A percentile compares a stretch with the other conserved stretches of the same genome.
phyloP scores from a whole-genome alignment of 495 filamentous ascomycete genomes.

The Trichoderma asperelloides region DNA sequence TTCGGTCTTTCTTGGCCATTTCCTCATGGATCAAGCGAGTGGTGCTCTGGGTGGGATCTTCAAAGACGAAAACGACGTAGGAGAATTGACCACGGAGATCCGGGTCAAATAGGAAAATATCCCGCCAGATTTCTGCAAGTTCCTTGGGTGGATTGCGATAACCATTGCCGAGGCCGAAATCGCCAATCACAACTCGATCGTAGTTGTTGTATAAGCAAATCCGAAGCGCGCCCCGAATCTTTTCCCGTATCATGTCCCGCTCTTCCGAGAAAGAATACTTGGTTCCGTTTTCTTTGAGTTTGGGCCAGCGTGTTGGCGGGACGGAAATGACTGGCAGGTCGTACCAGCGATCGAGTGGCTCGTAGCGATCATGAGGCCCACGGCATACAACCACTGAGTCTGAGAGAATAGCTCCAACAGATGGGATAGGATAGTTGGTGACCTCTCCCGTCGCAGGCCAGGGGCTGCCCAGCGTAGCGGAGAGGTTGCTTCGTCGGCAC shows the following conservation, averaged over 20 bases:
- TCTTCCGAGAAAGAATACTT: conserved; percentile 62
- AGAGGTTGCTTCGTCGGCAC: conserved; percentile 61
- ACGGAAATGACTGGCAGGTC: conserved; percentile 61
- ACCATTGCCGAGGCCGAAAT: conserved; percentile 61
- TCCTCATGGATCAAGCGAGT: conserved; percentile 37
- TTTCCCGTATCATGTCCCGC: conserved; percentile 59
- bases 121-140: conserved; percentile 60
- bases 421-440: conserved; percentile 60
- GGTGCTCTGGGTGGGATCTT: conserved; percentile 37
- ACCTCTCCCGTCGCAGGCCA: conserved; percentile 27
- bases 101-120: conserved; percentile 52
- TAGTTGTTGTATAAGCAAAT: conserved; percentile 55
- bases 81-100: conserved; percentile 61
- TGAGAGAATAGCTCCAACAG: conserved; percentile 58
- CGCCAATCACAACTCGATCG: conserved; percentile 53
- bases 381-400: conserved; percentile 47
- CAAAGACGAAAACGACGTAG: conserved; percentile 65
- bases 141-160: conserved; percentile 61
- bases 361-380: conserved; percentile 38
- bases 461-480: conserved; percentile 50
- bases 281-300: conserved; percentile 53
- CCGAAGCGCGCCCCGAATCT: conserved; percentile 58
- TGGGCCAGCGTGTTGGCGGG: conserved; percentile 59
- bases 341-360: conserved; percentile 38
- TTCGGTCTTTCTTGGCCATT: conserved; percentile 35